Evolutionary conservation across 331 rosid species (phyloP).

Genomic region (Rosa hybrid): DNA sequence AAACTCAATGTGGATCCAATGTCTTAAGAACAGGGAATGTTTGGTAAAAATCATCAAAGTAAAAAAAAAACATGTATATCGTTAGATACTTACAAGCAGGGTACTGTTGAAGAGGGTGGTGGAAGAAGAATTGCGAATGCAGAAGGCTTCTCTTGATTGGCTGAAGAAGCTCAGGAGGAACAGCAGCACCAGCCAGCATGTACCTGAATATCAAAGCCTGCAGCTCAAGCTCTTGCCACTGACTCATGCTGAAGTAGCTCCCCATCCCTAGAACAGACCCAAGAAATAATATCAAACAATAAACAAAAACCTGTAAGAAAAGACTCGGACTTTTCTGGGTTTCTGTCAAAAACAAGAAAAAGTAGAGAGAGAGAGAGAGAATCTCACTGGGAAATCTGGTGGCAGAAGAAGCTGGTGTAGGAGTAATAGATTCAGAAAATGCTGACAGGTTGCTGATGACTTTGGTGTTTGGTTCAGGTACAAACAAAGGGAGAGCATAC

Average conservation of each 20-base stretch:
- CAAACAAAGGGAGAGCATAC: conserved; percentile 69
- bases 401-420: conserved; percentile 25
- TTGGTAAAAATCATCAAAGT: not conserved
- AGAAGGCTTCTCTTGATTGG: conserved; percentile 82
- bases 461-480: conserved; percentile 62
- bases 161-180: conserved; percentile 87
- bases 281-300: not conserved
- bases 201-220: conserved; percentile 88
- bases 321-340: not conserved
- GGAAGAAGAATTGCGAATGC: conserved; percentile 49
- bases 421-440: conserved; percentile 47
- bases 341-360: not conserved
- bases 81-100: conserved; percentile 58
- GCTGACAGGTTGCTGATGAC: conserved; percentile 55
- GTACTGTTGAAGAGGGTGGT: conserved; percentile 52
- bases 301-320: not conserved
- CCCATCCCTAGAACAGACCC: conserved; percentile 55
- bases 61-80: not conserved
- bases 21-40: not conserved
- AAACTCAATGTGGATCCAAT: not conserved
- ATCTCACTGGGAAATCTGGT: conserved; percentile 62
- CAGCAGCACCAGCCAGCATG: conserved; percentile 84
- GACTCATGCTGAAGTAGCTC: conserved; percentile 76
- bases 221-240: conserved; percentile 96
- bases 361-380: not conserved